These are phyloP conservation scores for Shiraia bambusicola DNA, from an alignment of 2,329 filamentous ascomycete species.

Conservation along the genomic window DNA sequence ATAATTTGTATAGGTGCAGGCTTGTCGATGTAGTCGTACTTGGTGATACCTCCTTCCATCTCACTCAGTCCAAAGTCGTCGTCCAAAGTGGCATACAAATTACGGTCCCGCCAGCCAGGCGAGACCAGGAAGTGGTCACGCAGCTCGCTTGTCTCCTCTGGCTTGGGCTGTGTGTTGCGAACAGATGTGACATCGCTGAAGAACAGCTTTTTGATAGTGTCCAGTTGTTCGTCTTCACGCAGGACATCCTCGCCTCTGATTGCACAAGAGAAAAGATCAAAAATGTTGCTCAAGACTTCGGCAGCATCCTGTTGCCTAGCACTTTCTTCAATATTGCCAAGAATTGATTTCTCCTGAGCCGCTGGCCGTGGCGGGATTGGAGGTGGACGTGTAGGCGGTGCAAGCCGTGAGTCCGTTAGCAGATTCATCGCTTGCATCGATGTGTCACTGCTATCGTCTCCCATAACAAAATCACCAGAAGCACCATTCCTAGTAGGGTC, in stretches of 20 bases:
- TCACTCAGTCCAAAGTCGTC: conserved; percentile 80
- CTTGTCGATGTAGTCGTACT: conserved; percentile 51
- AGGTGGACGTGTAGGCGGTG: conserved; percentile 53
- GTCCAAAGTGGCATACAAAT: conserved; percentile 82
- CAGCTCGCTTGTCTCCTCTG: conserved; percentile 55
- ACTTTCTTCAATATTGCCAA: conserved; percentile 58
- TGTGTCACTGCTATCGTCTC: conserved; percentile 21
- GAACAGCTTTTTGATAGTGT: conserved; percentile 65
- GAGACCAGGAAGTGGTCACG: conserved; percentile 66
- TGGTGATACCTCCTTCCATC: conserved; percentile 49
- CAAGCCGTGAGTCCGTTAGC: conserved; percentile 22
- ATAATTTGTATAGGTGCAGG: conserved; percentile 86
- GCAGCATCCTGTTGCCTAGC: conserved; percentile 88
- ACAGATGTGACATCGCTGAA: conserved; percentile 50
- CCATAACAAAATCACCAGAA: conserved; percentile 30
- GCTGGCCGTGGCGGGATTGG: conserved; percentile 59
- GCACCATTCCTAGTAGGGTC: conserved; percentile 2
- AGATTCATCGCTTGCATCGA: conserved; percentile 25
- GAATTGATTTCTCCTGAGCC: conserved; percentile 24
- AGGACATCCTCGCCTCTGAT: conserved; percentile 71
- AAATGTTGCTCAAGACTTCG: conserved; percentile 90
- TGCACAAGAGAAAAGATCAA: conserved; percentile 87
- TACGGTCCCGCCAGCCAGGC: conserved; percentile 59
- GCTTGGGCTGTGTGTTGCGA: conserved; percentile 24
- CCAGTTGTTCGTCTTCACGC: conserved; percentile 72